Conservation (phyloP, 495 filamentous ascomycete genomes). For the Schizothecium vesticola region DNA sequence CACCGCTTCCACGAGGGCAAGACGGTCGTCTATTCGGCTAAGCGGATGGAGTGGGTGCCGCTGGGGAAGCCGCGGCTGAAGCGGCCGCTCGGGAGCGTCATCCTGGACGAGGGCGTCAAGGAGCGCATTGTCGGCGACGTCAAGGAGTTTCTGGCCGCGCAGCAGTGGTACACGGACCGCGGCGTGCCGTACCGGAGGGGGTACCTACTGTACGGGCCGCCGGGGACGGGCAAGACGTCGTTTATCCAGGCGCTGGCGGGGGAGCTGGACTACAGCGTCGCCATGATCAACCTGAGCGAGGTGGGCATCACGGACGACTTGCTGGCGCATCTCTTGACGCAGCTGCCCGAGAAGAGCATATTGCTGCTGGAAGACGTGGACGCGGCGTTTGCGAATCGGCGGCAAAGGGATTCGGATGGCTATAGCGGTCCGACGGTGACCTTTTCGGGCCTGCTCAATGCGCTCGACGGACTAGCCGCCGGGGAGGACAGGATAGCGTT, state of each 20-base stretch:
- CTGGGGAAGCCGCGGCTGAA: conserved; percentile 86
- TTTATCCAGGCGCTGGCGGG: conserved; percentile 95
- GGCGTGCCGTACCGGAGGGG: conserved; percentile 93
- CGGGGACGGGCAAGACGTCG: conserved; percentile 90
- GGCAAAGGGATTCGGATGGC: conserved; percentile 73
- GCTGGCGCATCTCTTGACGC: conserved; percentile 79
- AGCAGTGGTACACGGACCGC: conserved; percentile 87
- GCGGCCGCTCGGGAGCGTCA: conserved; percentile 79
- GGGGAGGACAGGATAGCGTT: conserved; percentile 91
- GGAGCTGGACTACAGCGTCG: conserved; percentile 87
- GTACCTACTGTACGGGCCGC: conserved; percentile 90
- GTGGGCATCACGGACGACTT: conserved; percentile 90
- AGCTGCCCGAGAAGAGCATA: conserved; percentile 79
- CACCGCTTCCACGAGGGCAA: conserved; percentile 80
- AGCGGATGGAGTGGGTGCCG: conserved; percentile 73
- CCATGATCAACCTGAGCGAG: conserved; percentile 89
- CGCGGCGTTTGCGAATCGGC: conserved; percentile 79
- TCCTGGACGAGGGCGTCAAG: conserved; percentile 80
- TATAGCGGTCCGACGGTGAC: conserved; percentile 89
- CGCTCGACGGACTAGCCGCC: conserved; percentile 90
- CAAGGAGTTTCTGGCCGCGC: conserved; percentile 70
- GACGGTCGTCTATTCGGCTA: conserved; percentile 82
- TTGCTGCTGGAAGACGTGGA: conserved; percentile 92
- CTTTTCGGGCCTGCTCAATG: conserved; percentile 90
- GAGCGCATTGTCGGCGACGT: conserved; percentile 81